Evolutionary conservation across 306 rosid species (phyloP), one percentile per base, ranked within the genome.

Genomic region (Vigna unguiculata): DNA sequence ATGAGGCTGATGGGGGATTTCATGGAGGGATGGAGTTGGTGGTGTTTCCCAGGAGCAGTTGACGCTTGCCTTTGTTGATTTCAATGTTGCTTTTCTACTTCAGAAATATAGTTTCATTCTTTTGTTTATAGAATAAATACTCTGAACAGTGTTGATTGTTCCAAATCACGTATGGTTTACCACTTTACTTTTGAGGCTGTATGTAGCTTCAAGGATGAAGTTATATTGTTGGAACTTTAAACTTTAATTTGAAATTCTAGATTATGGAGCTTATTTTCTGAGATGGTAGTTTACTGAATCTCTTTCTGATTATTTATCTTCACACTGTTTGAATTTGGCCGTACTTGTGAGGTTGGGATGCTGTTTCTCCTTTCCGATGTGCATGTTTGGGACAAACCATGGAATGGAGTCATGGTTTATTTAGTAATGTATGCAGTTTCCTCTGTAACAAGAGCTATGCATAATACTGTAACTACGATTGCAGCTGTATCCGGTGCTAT

Each of bases 81-180:
- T n/a, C 49, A 22, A 69, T 82, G 81, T 78, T 82, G 51, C 70
- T 85, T 86, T 74, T 83, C 78, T 52, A 65, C 62, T 84, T 77
- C 46, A 69, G 81, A 81, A 80, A 61, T 74, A 85, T 82, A 76
- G 47, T 38, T 79, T 66, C 74, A 73, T 88, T 87, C 83, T 76
- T 85, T 78, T 76, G 85, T 77, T 71, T 38, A 68, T 79, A 74
- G 66, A 87, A 88, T 88, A 91, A 91, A 85, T 81, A 57, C 80
- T 74, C 80, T 8, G 4, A 22, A 34, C 43, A 78, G 76, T 68
- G 54, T 28, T 51, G 38, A 45, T 72, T 22, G 83, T 40, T 72
- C 25, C 12, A 15, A 21, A 63, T 75, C 41, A 36, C 38, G n/a
- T 55, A 40, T 63, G 59, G 28, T 41, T 68, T 81, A 43, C 58